Evolutionary conservation across 176 grass and related monocot genomes (phyloP).

Genomic region (Neostapfia colusana): DNA sequence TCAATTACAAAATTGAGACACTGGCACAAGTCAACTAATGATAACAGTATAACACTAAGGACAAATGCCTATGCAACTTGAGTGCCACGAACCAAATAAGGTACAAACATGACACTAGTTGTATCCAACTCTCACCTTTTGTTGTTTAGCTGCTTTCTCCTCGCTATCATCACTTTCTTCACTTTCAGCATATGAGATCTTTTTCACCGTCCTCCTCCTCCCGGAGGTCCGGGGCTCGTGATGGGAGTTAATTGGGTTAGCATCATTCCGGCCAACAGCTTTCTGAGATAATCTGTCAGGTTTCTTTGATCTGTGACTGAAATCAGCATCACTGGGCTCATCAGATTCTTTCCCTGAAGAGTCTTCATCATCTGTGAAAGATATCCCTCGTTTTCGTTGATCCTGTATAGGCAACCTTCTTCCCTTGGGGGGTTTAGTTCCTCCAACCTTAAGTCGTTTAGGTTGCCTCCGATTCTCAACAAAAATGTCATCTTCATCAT

Average conservation of each 20-base stretch:
- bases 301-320: slow-evolving; percentile 56
- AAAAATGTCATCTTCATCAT: slow-evolving; percentile 71
- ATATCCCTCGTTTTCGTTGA: slow-evolving; percentile 56
- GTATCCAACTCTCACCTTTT: slow-evolving; percentile 58
- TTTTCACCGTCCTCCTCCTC: slow-evolving; percentile 72
- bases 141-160: slow-evolving; percentile 71
- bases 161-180: slow-evolving; percentile 91
- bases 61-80: neutral
- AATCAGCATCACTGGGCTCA: slow-evolving; percentile 51
- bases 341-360: slow-evolving; percentile 82
- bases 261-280: slow-evolving; percentile 36
- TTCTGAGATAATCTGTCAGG: slow-evolving; percentile 51
- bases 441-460: slow-evolving; percentile 61
- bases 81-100: neutral
- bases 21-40: neutral
- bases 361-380: slow-evolving; percentile 85
- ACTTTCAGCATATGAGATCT: slow-evolving; percentile 98
- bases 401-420: slow-evolving; percentile 56
- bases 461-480: slow-evolving; percentile 53
- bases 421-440: slow-evolving; percentile 53
- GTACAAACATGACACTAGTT: neutral
- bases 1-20: neutral
- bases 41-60: neutral
- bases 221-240: slow-evolving; percentile 81
- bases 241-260: slow-evolving; percentile 35